These are phyloP conservation scores for Papiliotrema fonsecae DNA, from an alignment of 1,284 basidiomycete genomes.

Conservation along the genomic window DNA sequence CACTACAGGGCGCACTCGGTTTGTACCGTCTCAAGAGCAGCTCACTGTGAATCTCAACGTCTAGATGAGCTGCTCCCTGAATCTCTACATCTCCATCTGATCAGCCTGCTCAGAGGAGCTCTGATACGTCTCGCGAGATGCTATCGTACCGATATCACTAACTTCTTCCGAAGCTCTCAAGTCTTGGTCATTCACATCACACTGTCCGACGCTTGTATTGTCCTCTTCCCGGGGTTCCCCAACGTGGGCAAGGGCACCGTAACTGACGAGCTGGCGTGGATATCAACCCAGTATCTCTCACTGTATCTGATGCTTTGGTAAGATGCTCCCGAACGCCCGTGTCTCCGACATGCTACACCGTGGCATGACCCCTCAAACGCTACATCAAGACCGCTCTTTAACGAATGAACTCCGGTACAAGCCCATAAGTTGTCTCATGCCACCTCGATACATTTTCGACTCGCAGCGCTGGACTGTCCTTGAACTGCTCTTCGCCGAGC, in stretches of 20 bases:
- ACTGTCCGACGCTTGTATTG: conserved; percentile 17
- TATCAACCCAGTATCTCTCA: too few relatives aligned
- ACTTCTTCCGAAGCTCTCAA: too few relatives aligned
- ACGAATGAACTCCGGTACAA: conserved; percentile 2
- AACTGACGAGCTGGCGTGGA: conserved; percentile 29
- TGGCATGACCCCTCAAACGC: conserved; percentile 8
- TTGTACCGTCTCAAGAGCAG: too few relatives aligned
- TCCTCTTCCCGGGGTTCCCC: conserved; percentile 37
- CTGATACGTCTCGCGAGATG: too few relatives aligned
- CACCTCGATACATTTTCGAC: background rate
- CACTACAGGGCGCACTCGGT: too few relatives aligned
- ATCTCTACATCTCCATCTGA: too few relatives aligned
- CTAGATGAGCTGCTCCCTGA: too few relatives aligned
- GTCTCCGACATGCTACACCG: conserved; percentile 26
- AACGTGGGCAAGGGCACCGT: conserved; percentile 32
- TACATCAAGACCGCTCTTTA: conserved; percentile 7
- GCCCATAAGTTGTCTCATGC: background rate
- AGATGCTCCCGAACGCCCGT: conserved; percentile 28
- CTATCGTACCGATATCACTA: too few relatives aligned
- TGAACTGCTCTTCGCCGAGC: background rate
- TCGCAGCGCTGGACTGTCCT: background rate
- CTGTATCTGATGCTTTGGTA: conserved; percentile 7
- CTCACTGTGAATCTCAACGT: too few relatives aligned
- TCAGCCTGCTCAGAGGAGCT: too few relatives aligned
- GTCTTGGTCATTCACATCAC: too few relatives aligned